phyloP scores from a whole-genome alignment of 192 early-diverging fungal species.

The Coemansia sp. region DNA sequence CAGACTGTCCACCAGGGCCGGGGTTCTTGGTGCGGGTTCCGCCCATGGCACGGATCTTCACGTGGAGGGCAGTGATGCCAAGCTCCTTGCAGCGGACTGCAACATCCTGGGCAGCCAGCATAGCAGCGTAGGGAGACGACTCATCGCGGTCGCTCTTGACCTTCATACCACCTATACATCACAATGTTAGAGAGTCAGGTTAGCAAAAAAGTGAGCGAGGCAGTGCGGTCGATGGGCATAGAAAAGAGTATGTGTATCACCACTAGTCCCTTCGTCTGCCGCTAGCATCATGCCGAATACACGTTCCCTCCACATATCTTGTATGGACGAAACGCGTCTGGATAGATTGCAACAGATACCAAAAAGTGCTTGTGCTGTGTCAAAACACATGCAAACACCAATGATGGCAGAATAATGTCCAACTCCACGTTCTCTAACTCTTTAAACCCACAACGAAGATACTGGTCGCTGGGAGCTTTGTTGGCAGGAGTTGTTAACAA shows the following conservation, averaged over 20 bases:
- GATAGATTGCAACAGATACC: conserved; percentile 19
- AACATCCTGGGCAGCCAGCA: conserved; percentile 99
- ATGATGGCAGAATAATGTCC: not conserved
- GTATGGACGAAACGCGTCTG: not conserved
- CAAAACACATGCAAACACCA: conserved; percentile 6
- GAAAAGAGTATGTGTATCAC: conserved; percentile 69
- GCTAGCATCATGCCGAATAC: conserved; percentile 30
- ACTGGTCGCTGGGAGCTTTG: conserved; percentile 15
- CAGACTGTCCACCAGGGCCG: conserved; percentile 95
- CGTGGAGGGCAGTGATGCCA: conserved; percentile 98
- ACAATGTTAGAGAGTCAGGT: not conserved
- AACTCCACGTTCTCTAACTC: conserved; percentile 5
- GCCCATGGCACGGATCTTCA: conserved; percentile 99
- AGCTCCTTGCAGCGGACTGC: conserved; percentile 98
- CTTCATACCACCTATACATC: conserved; percentile 94
- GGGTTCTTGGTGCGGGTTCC: conserved; percentile 98
- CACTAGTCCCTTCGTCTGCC: conserved; percentile 58
- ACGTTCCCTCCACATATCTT: not conserved
- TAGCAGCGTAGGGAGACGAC: conserved; percentile 99
- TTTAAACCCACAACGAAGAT: conserved; percentile 51
- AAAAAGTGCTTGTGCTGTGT: not conserved
- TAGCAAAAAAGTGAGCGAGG: not conserved
- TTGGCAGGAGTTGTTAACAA: not conserved
- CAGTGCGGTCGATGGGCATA: conserved; percentile 31
- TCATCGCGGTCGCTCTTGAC: conserved; percentile 99